Base-by-base conservation (phyloP, 805 yeast genomes). In the Wickerhamiella spandovensis region DNA sequence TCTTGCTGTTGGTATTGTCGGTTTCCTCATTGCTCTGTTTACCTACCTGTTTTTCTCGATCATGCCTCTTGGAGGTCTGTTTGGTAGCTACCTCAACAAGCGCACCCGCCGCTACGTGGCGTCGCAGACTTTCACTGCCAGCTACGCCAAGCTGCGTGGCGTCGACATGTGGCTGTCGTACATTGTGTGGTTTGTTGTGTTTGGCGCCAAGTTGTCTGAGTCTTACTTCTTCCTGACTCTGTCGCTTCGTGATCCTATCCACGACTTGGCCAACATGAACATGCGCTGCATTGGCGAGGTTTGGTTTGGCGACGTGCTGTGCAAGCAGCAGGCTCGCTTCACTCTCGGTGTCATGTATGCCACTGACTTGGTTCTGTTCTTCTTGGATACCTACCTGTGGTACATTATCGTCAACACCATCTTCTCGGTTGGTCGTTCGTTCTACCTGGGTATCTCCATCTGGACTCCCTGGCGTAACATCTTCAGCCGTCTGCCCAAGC, bases 381-480 rank as follows among this genome's bases (percentile, higher is more conserved):
- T 92, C 81, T 77, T 92, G 76, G 99, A 92, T 84, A 87, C 98
- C 54, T 92, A 87, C 69, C 78, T 92, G 83, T 92, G 99, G 99
- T 92, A 92, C 76, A 89, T 92, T 74, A 74, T 92, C 61, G 82
- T 84, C 68, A 92, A 90, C 78, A 84, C 95, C 70, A 78, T 87
- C 59, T 89, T 87, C 79, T 90, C 97, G 54, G 87, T 92, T 63
- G 97, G 95, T 61, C 86, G 95, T 67, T 92, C 98, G 15, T 92
- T 92, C 78, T 92, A 90, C 76, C 77, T 94, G 69, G 99, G 99
- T 83, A 89, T 92, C 62, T 92, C 99, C 44, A 90, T 92, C 58
- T 80, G 89, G 75, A 92, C 99, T 42, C 99, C 99, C 55, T 92
- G 99, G 99, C 86, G 97, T 79, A 92, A 94, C 68, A 89, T 92